Base-by-base conservation (phyloP, 2,329 filamentous ascomycete species). In the Lasiodiplodia sp. region DNA sequence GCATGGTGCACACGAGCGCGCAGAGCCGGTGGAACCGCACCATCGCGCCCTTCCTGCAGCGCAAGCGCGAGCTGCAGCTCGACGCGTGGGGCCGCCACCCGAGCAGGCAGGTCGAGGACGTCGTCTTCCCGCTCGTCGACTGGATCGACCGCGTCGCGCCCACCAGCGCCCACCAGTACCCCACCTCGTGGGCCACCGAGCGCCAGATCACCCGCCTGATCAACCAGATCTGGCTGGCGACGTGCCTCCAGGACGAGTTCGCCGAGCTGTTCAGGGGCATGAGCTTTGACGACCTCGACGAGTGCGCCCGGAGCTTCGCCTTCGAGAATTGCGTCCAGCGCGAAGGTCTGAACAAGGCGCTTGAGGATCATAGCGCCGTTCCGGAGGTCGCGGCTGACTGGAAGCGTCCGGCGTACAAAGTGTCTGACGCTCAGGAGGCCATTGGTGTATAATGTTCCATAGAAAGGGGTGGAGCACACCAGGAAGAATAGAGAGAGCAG, bases 311-410 rank as follows among this genome's bases (percentile, higher is more conserved):
- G 16, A 86, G 82, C 68, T 89, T 89, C 72, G 80, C 81, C 31
- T 83, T 87, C 71, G 85, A 88, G 57, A 81, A 85, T 53, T 89
- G 87, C 72, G 69, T 85, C 49, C 82, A 83, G 73, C 76, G 87
- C 38, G 81, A 86, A 52, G 80, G 79, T 1, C 72, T 88, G 71
- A 88, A 88, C 70, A 78, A 82, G 70, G 84, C 85, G 56, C 72
- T 88, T 71, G 80, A 78, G 68, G 75, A 76, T 3, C 82, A 86
- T 12, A 64, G 60, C 6, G 60, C 47, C 16, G 47, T 78, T 80
- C 84, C 60, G 2, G 47, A 64, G 5, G 31, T 64, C 18, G 5
- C 5, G 10, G 51, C 69, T 58, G 44, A 68, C 34, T 55, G 63
- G 64, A 68, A 37, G 47, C 60, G 60, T 14, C 60, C 60, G 7